These are phyloP conservation scores for Spergularia bocconei DNA, from an alignment of 148 eudicot species.

Conservation along the genomic window DNA sequence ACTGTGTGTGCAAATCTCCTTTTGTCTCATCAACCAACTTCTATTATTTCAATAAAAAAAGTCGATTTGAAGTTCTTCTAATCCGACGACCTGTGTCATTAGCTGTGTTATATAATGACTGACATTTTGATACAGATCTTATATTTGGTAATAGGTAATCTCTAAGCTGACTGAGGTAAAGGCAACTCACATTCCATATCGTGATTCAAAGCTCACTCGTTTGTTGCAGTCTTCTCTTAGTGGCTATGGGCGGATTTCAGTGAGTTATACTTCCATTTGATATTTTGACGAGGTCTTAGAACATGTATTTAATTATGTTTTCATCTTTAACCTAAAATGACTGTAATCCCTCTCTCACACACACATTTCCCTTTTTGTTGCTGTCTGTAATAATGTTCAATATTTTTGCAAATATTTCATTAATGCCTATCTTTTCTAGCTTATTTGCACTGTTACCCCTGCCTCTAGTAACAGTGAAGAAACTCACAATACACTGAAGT, in stretches of 20 bases:
- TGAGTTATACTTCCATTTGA: slow-evolving; percentile 34
- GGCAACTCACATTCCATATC: slow-evolving; percentile 67
- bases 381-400: neutral
- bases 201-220: slow-evolving; percentile 82
- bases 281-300: neutral
- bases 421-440: slow-evolving; percentile 36
- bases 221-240: slow-evolving; percentile 75
- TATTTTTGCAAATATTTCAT: neutral
- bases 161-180: slow-evolving; percentile 72
- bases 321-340: too few species aligned
- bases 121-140: slow-evolving; percentile 5
- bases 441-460: slow-evolving; percentile 84
- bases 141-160: slow-evolving; percentile 44
- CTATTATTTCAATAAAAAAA: neutral
- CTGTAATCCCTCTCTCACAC: too few species aligned
- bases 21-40: too few species aligned
- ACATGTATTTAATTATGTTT: too few species aligned
- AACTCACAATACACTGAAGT: slow-evolving; percentile 80
- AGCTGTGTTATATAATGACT: neutral
- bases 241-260: slow-evolving; percentile 79
- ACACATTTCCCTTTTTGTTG: neutral
- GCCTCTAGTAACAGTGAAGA: slow-evolving; percentile 78
- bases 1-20: too few species aligned
- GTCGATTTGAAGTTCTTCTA: neutral
- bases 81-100: neutral